Evolutionary conservation across 805 yeast species (phyloP).

Genomic region (Saturnispora mendoncae): DNA sequence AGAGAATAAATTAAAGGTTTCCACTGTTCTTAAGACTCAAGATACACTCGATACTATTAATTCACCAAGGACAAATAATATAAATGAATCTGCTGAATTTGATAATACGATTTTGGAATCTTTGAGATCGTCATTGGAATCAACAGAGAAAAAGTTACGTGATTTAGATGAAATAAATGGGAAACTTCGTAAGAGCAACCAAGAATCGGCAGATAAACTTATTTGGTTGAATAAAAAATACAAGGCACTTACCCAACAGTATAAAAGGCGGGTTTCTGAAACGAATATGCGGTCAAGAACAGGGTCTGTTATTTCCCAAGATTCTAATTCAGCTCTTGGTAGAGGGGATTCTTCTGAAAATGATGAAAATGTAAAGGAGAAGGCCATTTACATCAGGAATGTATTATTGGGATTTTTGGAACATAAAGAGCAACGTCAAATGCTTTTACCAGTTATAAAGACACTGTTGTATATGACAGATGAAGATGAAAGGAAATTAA

Average conservation of each 20-base stretch:
- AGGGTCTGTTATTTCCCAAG: slow-evolving; percentile 15
- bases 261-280: slow-evolving; percentile 27
- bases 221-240: slow-evolving; percentile 65
- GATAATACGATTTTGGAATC: slow-evolving; percentile 30
- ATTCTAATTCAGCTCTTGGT: slow-evolving; percentile 7
- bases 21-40: too few species aligned
- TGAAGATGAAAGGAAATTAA: slow-evolving; percentile 66
- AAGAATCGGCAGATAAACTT: slow-evolving; percentile 57
- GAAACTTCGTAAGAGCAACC: slow-evolving; percentile 52
- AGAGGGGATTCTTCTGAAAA: slow-evolving; percentile 3
- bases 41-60: too few species aligned
- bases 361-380: slow-evolving; percentile 31
- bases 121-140: slow-evolving; percentile 45
- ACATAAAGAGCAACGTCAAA: slow-evolving; percentile 84
- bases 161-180: slow-evolving; percentile 48
- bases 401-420: slow-evolving; percentile 87
- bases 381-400: slow-evolving; percentile 75
- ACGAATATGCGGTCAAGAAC: slow-evolving; percentile 15
- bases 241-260: slow-evolving; percentile 53
- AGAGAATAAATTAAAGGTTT: slow-evolving; percentile 5
- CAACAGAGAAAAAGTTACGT: slow-evolving; percentile 40
- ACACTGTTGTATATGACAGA: slow-evolving; percentile 60
- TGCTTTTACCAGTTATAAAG: slow-evolving; percentile 76
- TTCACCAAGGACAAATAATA: too few species aligned
- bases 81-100: too few species aligned